phyloP scores from a whole-genome alignment of 306 rosid species.

The Dalbergia oliveri region DNA sequence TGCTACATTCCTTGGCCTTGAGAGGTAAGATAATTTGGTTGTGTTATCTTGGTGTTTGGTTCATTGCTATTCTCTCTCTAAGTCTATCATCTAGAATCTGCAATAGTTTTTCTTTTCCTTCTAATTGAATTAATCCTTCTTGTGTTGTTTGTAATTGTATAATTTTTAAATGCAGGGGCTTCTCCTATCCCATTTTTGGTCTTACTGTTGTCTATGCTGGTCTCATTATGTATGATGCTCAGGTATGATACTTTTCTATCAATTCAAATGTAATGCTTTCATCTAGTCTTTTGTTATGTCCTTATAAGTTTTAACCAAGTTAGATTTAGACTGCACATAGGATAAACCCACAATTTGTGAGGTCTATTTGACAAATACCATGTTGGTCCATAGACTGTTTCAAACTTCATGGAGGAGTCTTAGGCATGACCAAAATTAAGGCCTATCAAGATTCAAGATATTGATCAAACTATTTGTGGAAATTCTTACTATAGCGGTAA shows the following conservation, averaged over 20 bases:
- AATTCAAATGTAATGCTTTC: constrained; percentile 28
- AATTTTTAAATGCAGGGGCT: constrained; percentile 71
- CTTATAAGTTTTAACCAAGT: neutral
- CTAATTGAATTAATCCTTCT: neutral
- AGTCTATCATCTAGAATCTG: constrained; percentile 4
- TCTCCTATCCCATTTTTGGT: constrained; percentile 90
- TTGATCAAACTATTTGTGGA: constrained; percentile 28
- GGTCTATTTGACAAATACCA: constrained; percentile 8
- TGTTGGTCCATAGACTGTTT: neutral
- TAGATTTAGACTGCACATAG: constrained; percentile 18
- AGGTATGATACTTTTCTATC: constrained; percentile 62
- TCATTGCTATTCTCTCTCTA: constrained; percentile 15
- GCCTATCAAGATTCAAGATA: constrained; percentile 21
- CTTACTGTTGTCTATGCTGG: constrained; percentile 86
- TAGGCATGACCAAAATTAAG: neutral
- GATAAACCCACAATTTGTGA: neutral
- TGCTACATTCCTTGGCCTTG: constrained; percentile 84
- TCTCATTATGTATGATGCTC: constrained; percentile 94
- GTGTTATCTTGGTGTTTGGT: constrained; percentile 13
- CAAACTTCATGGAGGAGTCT: constrained; percentile 21
- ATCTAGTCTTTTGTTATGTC: constrained; percentile 5
- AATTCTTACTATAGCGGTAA: constrained; percentile 3
- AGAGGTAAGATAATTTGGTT: constrained; percentile 61
- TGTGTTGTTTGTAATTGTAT: constrained; percentile 37
- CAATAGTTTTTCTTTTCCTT: neutral